These are phyloP conservation scores for Capsicum rhomboideum DNA, from an alignment of 257 asterid species.

Conservation along the genomic window DNA sequence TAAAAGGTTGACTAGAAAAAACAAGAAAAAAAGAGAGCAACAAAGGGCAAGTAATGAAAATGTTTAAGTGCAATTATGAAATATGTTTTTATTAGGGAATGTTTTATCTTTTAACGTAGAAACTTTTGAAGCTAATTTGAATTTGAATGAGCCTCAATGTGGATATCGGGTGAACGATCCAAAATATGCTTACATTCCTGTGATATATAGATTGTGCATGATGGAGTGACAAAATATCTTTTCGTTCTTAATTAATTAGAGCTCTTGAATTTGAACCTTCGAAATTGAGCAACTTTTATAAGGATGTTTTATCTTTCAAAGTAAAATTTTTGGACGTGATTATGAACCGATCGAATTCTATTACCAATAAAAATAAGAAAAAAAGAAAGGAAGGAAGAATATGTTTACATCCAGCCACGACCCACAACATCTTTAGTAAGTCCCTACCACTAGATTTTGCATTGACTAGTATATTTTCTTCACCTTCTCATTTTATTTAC, in stretches of 20 bases:
- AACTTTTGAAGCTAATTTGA: too few relatives aligned
- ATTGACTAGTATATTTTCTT: neutral
- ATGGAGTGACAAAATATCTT: neutral
- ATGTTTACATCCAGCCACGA: neutral
- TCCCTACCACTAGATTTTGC: conserved; percentile 3
- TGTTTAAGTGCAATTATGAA: too few relatives aligned
- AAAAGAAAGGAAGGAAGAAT: neutral
- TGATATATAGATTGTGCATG: neutral
- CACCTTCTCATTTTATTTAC: conserved; percentile 4
- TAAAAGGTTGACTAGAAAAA: too few relatives aligned
- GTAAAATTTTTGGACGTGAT: neutral
- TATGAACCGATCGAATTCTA: neutral
- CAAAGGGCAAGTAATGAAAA: too few relatives aligned
- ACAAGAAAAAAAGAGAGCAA: too few relatives aligned
- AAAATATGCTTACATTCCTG: neutral
- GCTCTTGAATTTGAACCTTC: neutral
- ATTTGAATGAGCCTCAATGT: neutral
- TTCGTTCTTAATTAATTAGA: neutral
- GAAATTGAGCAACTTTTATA: neutral
- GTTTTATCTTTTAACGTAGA: too few relatives aligned
- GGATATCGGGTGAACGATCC: neutral
- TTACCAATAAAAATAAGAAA: neutral
- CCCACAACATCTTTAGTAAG: neutral
- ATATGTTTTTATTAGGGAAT: too few relatives aligned
- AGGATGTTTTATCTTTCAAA: neutral